Evolutionary conservation across 2,329 filamentous ascomycete genomes (phyloP).

Genomic region (Scleromitrula shiraiana): DNA sequence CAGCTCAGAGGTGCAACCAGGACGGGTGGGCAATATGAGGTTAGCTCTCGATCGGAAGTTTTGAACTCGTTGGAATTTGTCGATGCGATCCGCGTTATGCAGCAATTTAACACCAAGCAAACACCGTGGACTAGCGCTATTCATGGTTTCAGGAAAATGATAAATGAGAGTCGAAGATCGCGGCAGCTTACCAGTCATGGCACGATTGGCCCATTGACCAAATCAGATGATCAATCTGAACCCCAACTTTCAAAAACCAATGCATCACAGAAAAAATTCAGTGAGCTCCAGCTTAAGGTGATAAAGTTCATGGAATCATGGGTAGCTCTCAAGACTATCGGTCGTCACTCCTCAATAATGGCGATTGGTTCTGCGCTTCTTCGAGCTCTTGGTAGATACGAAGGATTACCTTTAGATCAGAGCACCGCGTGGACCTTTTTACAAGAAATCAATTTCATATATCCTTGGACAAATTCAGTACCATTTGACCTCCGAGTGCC

Average conservation of each 20-base stretch:
- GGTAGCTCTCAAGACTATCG: conserved; percentile 50
- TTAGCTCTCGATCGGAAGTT: conserved; percentile 50
- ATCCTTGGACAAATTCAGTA: conserved; percentile 61
- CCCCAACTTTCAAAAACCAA: background rate
- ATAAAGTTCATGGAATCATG: conserved; percentile 58
- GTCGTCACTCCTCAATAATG: conserved; percentile 43
- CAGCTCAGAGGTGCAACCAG: conserved; percentile 39
- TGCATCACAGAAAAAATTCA: too few species aligned
- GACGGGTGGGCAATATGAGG: conserved; percentile 52
- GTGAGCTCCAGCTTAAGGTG: too few species aligned
- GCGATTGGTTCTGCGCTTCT: conserved; percentile 58
- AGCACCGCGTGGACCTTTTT: conserved; percentile 56
- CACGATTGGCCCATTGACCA: conserved; percentile 35
- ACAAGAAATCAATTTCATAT: conserved; percentile 65
- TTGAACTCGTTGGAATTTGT: conserved; percentile 39
- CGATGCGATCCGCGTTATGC: conserved; percentile 38
- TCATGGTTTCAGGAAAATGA: conserved; percentile 39
- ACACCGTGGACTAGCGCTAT: conserved; percentile 36
- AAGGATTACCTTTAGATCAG: conserved; percentile 37
- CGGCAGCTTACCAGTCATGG: conserved; percentile 45
- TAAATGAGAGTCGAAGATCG: conserved; percentile 43
- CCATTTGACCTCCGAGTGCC: conserved; percentile 54
- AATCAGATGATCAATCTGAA: conserved; percentile 3
- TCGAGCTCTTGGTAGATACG: conserved; percentile 53
- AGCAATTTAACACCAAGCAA: conserved; percentile 16